These are phyloP conservation scores for Neurospora pannonica DNA, from an alignment of 495 filamentous ascomycete genomes.

Conservation along the genomic window DNA sequence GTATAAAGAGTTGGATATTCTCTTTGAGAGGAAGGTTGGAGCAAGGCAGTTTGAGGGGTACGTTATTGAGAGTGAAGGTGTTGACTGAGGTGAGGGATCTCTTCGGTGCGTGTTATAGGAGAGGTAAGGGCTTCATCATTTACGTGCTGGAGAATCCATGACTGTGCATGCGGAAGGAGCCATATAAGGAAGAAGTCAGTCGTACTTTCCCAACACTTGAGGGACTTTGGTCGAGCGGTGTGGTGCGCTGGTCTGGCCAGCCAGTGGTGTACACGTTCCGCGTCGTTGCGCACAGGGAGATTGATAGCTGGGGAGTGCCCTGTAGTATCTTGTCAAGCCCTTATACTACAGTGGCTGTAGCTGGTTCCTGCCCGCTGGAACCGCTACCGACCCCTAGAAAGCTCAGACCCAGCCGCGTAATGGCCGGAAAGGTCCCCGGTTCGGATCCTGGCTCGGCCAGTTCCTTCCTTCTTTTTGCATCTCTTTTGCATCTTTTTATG, in stretches of 20 bases:
- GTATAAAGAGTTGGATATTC: constrained; percentile 47
- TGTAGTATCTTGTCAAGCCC: neutral
- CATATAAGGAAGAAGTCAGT: neutral
- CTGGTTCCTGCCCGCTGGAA: too few species aligned
- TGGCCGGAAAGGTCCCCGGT: neutral
- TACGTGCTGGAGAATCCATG: neutral
- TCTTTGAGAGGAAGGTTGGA: constrained; percentile 43
- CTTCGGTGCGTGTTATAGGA: neutral
- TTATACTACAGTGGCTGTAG: neutral
- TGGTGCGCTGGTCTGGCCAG: neutral
- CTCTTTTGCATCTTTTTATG: neutral
- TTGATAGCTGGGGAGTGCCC: neutral
- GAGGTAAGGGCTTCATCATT: neutral
- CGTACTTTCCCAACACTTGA: neutral
- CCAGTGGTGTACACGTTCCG: neutral
- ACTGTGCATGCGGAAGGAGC: neutral
- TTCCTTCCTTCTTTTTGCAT: neutral
- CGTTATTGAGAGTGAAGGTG: constrained; percentile 16
- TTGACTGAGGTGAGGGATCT: neutral
- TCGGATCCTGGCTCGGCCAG: neutral
- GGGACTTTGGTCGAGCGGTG: neutral
- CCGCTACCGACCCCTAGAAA: neutral
- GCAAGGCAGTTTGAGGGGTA: constrained; percentile 42
- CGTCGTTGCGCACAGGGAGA: neutral
- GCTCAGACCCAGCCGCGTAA: neutral